Evolutionary conservation across 1,139 yeast species (phyloP), one percentile per base, ranked within the genome.

Genomic region (Candida sp.): DNA sequence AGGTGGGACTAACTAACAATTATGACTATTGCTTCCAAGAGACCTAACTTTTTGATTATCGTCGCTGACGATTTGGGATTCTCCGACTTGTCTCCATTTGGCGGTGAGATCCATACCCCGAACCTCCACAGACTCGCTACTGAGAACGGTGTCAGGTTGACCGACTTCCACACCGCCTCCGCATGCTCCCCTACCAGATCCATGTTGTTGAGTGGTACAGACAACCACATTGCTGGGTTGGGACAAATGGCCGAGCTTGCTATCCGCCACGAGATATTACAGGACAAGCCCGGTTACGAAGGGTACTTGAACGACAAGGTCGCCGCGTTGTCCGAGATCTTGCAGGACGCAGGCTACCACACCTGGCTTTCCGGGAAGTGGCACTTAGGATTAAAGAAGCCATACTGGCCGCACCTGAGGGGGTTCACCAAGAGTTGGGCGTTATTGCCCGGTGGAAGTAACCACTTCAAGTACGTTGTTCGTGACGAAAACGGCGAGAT

Each of bases 151-250:
- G 60, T 74, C 12, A 63, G 83, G 39, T 74, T 83, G 55, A 81
- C 86, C 26, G 84, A 83, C 56, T 83, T 81, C 64, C 87, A 84
- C 54, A 80, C 88, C 3, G 88, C 88, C 3, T 77, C 87, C 1
- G 87, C 88, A 3, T 84, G 88, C 57, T 82, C 87, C 2, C 88
- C 88, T 3, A 84, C 88, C 0, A 67, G 88, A 53, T 82, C 87
- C 8, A 84, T 84, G 85, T 68, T 84, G 17, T 17, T 17, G 17
- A 17, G 85, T 2, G 88, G 88, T 2, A 83, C 86, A 0, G 87
- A 83, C 56, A 81, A 82, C 58, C 87, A 83, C 53, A 76, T 83
- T 61, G 86, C 86, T 7, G 87, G 87, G 0, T 63, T 82, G 50
- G 86, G 86, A 3, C 85, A 82, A 59, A 81, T 83, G 86, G 78